Percentiles rank a stretch among this genome's conserved stretches.
These are phyloP conservation scores for Wallacemonas sp. DNA, from an alignment of 208 protist species.

Conservation along the genomic window DNA sequence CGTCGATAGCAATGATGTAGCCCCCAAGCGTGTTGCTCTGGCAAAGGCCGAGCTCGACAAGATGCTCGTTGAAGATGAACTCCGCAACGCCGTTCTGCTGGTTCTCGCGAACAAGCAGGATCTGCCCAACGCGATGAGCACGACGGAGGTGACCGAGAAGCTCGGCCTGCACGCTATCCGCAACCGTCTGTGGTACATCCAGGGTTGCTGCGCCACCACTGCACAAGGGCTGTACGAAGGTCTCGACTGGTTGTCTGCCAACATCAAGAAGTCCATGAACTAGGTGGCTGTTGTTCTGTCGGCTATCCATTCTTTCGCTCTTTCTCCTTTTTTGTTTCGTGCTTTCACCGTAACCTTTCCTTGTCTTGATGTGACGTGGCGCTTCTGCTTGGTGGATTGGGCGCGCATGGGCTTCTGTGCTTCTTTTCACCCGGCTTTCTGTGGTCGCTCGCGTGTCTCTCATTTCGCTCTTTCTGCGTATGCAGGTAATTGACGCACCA, in stretches of 20 bases:
- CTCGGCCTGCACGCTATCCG: constrained; percentile 93
- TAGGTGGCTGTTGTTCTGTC: too few relatives aligned
- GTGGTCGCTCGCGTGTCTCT: too few relatives aligned
- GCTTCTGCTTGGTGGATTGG: too few relatives aligned
- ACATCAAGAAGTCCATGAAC: constrained; percentile 85
- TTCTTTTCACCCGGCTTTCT: too few relatives aligned
- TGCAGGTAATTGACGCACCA: too few relatives aligned
- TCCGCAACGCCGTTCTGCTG: constrained; percentile 95
- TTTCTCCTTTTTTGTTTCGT: too few relatives aligned
- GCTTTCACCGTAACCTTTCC: too few relatives aligned
- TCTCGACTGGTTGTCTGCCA: constrained; percentile 89
- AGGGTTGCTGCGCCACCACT: constrained; percentile 91
- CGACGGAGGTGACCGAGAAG: constrained; percentile 96
- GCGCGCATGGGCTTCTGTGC: too few relatives aligned
- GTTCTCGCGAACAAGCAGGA: constrained; percentile 99
- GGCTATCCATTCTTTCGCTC: too few relatives aligned
- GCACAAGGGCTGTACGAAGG: constrained; percentile 93
- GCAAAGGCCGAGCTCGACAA: constrained; percentile 93
- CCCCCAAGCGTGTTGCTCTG: constrained; percentile 86
- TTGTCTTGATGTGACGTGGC: too few relatives aligned
- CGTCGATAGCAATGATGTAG: constrained; percentile 94
- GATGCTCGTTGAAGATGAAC: constrained; percentile 97
- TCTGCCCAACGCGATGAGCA: constrained; percentile 97
- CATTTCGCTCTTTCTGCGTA: too few relatives aligned
- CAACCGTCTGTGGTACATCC: constrained; percentile 94